Evolutionary conservation across 2,329 filamentous ascomycete species (phyloP).

Genomic region (Plectosphaerella plurivora): DNA sequence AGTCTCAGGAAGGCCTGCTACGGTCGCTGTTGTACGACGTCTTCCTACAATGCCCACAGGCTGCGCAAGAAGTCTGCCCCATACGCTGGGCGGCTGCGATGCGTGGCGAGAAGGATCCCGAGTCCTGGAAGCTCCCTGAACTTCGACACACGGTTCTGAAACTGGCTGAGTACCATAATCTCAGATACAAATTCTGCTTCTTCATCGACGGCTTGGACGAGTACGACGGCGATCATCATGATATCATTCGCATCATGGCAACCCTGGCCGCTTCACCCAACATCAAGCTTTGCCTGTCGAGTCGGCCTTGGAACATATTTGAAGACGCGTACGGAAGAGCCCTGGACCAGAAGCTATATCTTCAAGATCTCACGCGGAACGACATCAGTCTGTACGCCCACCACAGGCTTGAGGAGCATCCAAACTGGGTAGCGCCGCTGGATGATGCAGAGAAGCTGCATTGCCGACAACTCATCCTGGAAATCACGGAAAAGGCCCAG

Average conservation of each 20-base stretch:
- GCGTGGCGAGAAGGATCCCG: no score
- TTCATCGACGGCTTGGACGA: constrained; percentile 29
- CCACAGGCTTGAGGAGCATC: not conserved
- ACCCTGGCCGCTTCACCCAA: constrained; percentile 7
- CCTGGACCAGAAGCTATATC: constrained; percentile 10
- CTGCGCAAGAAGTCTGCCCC: no score
- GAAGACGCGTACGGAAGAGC: constrained; percentile 15
- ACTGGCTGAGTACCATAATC: no score
- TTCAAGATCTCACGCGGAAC: constrained; percentile 19
- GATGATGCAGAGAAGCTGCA: constrained; percentile 1
- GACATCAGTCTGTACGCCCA: constrained; percentile 20
- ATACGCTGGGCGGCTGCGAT: no score
- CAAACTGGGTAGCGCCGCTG: not conserved
- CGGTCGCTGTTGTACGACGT: constrained; percentile 13
- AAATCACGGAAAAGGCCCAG: constrained; percentile 17
- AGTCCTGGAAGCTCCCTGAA: no score
- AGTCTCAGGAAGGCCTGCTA: constrained; percentile 33
- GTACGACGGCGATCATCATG: constrained; percentile 23
- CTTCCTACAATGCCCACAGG: not conserved
- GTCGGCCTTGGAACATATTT: constrained; percentile 24
- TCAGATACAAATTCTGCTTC: constrained; percentile 7
- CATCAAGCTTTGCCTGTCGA: constrained; percentile 27
- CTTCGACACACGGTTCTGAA: no score
- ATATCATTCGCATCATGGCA: constrained; percentile 21
- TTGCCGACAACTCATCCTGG: constrained; percentile 12